Percentiles rank a stretch among this genome's conserved stretches.
Conservation (phyloP, 306 rosid species). For the Acacia acuminata region DNA sequence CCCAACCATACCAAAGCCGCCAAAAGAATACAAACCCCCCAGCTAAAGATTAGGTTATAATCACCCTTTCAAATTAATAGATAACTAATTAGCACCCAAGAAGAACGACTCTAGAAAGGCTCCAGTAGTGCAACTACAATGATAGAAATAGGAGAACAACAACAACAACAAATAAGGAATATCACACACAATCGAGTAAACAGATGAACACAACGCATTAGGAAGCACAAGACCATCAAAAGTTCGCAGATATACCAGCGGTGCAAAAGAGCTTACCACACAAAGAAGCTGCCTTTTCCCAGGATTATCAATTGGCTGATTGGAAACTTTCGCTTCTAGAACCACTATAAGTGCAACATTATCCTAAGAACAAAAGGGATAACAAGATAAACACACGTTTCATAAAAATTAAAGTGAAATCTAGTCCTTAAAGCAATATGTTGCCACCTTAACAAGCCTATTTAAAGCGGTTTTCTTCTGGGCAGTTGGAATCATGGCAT, state of each 20-base stretch:
- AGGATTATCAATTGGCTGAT: slow-evolving; percentile 79
- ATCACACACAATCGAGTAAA: neutral
- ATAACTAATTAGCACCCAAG: neutral
- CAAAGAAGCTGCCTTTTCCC: slow-evolving; percentile 98
- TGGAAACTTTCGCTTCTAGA: slow-evolving; percentile 92
- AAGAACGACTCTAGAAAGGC: slow-evolving; percentile 6
- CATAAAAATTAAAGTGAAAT: neutral
- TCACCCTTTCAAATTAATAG: neutral
- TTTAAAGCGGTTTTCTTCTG: slow-evolving; percentile 93
- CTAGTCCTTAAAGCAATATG: slow-evolving; percentile 5
- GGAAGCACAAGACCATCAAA: slow-evolving; percentile 11
- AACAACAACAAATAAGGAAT: neutral
- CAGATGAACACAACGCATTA: slow-evolving; percentile 1
- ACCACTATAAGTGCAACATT: slow-evolving; percentile 97
- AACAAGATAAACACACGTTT: slow-evolving; percentile 27
- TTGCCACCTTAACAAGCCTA: slow-evolving; percentile 78
- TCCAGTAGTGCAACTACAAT: slow-evolving; percentile 8
- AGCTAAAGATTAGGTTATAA: neutral
- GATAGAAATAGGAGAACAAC: neutral
- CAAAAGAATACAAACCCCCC: neutral
- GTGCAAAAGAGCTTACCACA: slow-evolving; percentile 63
- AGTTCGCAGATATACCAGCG: slow-evolving; percentile 13
- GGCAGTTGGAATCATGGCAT: slow-evolving; percentile 79
- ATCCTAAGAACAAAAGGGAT: slow-evolving; percentile 61
- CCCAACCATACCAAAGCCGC: slow-evolving; percentile 9